Conservation (phyloP, 176 grass and related monocot species). For the Microstegium vimineum region DNA sequence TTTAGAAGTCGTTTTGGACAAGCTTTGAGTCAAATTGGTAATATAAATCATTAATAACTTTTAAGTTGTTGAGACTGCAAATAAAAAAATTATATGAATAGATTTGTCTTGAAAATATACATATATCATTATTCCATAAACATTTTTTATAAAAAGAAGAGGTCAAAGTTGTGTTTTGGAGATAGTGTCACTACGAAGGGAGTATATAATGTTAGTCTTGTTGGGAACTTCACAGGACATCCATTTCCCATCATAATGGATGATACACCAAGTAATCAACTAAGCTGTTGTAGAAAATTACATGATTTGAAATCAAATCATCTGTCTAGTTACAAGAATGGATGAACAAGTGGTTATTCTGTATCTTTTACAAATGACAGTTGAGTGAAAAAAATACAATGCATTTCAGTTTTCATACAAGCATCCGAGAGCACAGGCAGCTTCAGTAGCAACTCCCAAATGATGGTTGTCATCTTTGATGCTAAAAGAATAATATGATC, state of each 20-base stretch:
- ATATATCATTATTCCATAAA: no score
- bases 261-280: slow-evolving; percentile 1
- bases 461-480: slow-evolving; percentile 4
- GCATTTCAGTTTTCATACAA: slow-evolving; percentile 2
- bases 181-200: no score
- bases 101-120: no score
- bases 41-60: no score
- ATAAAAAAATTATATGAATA: no score
- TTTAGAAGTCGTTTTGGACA: no score
- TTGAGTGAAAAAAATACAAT: neutral
- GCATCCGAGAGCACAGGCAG: neutral
- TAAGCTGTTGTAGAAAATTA: neutral
- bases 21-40: no score
- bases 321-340: slow-evolving; percentile 16
- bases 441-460: slow-evolving; percentile 4
- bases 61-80: no score
- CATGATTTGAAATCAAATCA: slow-evolving; percentile 18
- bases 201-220: neutral
- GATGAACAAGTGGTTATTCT: neutral
- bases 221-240: neutral
- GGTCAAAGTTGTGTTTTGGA: no score
- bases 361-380: slow-evolving; percentile 27
- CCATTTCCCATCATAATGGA: neutral
- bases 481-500: slow-evolving; percentile 26
- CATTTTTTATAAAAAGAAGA: no score